phyloP scores from a whole-genome alignment of 495 filamentous ascomycete genomes.

The Annulohypoxylon moriforme region DNA sequence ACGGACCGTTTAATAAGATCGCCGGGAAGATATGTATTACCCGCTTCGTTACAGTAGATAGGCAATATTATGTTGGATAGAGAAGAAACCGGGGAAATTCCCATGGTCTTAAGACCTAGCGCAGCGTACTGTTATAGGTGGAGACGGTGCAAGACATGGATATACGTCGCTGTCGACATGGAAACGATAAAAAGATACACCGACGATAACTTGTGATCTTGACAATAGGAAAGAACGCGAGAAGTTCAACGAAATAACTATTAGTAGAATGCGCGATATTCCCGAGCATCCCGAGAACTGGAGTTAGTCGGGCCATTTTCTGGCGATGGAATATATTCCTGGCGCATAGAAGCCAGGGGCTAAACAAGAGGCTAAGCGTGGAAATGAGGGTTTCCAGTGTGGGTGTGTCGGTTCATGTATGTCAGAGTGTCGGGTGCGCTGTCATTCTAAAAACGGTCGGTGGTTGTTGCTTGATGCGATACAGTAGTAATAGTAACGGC shows the following conservation, averaged over 20 bases:
- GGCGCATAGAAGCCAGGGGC: slow-evolving; percentile 25
- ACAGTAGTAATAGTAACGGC: slow-evolving; percentile 36
- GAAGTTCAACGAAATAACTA: background rate
- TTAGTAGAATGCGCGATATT: slow-evolving; percentile 24
- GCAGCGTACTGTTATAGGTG: slow-evolving; percentile 24
- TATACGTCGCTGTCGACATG: background rate
- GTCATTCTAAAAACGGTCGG: slow-evolving; percentile 25
- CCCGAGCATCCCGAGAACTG: slow-evolving; percentile 39
- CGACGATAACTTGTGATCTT: background rate
- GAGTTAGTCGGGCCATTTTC: slow-evolving; percentile 34
- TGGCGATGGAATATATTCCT: slow-evolving; percentile 23
- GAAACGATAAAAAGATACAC: slow-evolving; percentile 2
- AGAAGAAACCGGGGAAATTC: slow-evolving; percentile 10
- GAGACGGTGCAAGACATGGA: slow-evolving; percentile 1
- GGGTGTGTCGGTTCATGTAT: slow-evolving; percentile 32
- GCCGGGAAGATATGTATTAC: background rate
- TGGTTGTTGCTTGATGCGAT: slow-evolving; percentile 1
- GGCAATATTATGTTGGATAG: slow-evolving; percentile 7
- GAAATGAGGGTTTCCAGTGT: slow-evolving; percentile 31
- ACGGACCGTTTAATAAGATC: slow-evolving; percentile 18
- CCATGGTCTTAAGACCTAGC: slow-evolving; percentile 8
- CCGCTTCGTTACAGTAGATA: slow-evolving; percentile 16
- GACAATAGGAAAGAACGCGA: background rate
- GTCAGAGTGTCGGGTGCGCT: slow-evolving; percentile 37
- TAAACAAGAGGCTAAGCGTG: slow-evolving; percentile 27